phyloP scores from a whole-genome alignment of 768 basidiomycete species.

The Galerina sulciceps region DNA sequence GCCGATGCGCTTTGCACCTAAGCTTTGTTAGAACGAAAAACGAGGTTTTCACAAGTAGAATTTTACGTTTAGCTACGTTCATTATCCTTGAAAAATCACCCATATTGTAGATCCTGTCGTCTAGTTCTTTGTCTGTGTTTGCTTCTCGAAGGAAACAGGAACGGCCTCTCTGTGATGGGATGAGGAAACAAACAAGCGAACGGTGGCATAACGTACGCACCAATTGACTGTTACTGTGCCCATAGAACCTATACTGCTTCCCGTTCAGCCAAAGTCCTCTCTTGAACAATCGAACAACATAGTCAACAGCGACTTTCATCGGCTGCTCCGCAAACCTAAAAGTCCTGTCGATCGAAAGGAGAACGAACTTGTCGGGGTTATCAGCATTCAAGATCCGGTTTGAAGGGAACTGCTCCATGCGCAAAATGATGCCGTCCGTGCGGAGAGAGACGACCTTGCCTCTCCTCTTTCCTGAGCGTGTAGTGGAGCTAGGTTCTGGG shows the following conservation, averaged over 20 bases:
- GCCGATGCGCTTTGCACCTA: conserved; percentile 73
- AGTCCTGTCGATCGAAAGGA: conserved; percentile 52
- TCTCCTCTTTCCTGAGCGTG: conserved; percentile 23
- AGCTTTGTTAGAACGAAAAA: background rate
- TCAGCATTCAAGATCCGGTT: conserved; percentile 66
- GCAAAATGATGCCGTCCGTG: conserved; percentile 51
- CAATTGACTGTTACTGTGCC: conserved; percentile 73
- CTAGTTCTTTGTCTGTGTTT: conserved; percentile 56
- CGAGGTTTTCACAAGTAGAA: conserved; percentile 2
- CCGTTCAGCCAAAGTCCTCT: conserved; percentile 61
- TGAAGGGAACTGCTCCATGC: conserved; percentile 51
- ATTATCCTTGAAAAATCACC: conserved; percentile 66
- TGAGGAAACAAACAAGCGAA: background rate
- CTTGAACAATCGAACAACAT: conserved; percentile 58
- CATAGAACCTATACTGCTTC: conserved; percentile 68
- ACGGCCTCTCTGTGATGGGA: conserved; percentile 49
- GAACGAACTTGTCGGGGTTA: conserved; percentile 58
- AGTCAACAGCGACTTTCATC: conserved; percentile 53
- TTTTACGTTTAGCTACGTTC: conserved; percentile 61
- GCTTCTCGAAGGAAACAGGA: conserved; percentile 68
- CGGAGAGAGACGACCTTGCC: conserved; percentile 60
- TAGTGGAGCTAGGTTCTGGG: conserved; percentile 30
- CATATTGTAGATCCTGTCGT: conserved; percentile 56
- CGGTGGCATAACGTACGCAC: conserved; percentile 33
- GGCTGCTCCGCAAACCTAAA: conserved; percentile 60